Percentiles rank a stretch among this genome's conserved stretches.
phyloP scores from a whole-genome alignment of 129 eudicot genomes.

The Pulicaria dysenterica region DNA sequence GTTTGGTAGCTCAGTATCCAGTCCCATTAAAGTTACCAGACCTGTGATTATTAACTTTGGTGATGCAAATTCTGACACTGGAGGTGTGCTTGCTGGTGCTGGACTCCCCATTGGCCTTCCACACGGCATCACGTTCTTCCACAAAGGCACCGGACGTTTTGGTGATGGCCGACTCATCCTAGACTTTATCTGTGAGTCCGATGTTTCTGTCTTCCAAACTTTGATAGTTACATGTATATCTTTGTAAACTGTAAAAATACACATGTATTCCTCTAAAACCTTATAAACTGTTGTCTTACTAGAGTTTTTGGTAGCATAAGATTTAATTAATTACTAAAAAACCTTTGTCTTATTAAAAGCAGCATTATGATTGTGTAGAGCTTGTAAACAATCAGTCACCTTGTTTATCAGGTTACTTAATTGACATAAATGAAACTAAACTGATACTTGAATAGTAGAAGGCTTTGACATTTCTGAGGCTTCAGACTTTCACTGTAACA shows the following conservation, averaged over 20 bases:
- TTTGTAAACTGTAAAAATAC: neutral
- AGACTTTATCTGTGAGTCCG: conserved; percentile 39
- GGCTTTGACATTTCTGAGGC: too few species aligned
- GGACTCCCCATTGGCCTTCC: conserved; percentile 51
- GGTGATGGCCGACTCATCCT: conserved; percentile 45
- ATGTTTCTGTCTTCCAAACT: neutral
- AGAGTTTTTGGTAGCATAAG: too few species aligned
- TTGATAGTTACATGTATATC: neutral
- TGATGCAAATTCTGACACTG: conserved; percentile 42
- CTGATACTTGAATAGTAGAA: too few species aligned
- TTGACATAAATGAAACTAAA: too few species aligned
- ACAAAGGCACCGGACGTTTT: conserved; percentile 48
- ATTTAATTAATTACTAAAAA: too few species aligned
- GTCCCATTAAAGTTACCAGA: neutral
- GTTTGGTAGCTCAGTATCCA: conserved; percentile 14
- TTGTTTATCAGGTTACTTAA: too few species aligned
- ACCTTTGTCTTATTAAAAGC: too few species aligned
- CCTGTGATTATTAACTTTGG: conserved; percentile 41
- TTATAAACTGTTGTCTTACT: too few species aligned
- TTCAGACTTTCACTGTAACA: too few species aligned
- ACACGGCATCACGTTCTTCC: conserved; percentile 45
- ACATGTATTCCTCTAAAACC: too few species aligned
- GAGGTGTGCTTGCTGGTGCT: conserved; percentile 41
- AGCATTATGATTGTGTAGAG: too few species aligned
- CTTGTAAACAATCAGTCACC: too few species aligned